phyloP scores from a whole-genome alignment of 2,329 filamentous ascomycete species.

The Diaporthe capsici region DNA sequence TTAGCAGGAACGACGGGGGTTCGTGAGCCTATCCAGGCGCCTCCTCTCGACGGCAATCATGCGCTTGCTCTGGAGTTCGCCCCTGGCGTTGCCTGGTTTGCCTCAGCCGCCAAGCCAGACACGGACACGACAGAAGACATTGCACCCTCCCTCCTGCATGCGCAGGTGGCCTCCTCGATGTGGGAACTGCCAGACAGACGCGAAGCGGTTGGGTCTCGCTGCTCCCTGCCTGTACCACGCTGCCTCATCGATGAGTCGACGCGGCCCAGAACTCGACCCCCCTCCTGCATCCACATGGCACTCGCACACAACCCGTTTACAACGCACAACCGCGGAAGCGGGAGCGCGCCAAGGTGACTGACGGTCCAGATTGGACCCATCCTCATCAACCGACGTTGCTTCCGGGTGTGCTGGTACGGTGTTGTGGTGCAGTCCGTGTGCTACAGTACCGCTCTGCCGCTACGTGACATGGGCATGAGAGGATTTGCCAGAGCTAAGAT shows the following conservation, averaged over 20 bases:
- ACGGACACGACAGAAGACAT: slow-evolving; percentile 17
- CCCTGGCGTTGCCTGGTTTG: neutral
- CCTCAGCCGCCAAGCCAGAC: slow-evolving; percentile 36
- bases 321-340: slow-evolving; percentile 6
- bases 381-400: neutral
- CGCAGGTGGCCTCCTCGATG: slow-evolving; percentile 27
- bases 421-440: neutral
- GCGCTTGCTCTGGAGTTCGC: slow-evolving; percentile 8
- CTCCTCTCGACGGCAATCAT: slow-evolving; percentile 31
- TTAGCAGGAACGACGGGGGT: slow-evolving; percentile 14
- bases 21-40: slow-evolving; percentile 28
- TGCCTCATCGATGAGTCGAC: slow-evolving; percentile 35
- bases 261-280: slow-evolving; percentile 32
- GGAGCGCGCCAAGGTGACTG: slow-evolving; percentile 32
- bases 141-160: slow-evolving; percentile 21
- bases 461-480: slow-evolving; percentile 21
- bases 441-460: slow-evolving; percentile 7
- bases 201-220: slow-evolving; percentile 38
- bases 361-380: slow-evolving; percentile 7
- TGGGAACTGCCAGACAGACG: slow-evolving; percentile 29
- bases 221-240: slow-evolving; percentile 34
- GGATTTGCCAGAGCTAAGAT: slow-evolving; percentile 30
- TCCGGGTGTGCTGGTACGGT: neutral
- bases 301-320: neutral
- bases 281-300: slow-evolving; percentile 33